phyloP scores from a whole-genome alignment of 2,329 filamentous ascomycete species.

The Phialophora verrucosa region DNA sequence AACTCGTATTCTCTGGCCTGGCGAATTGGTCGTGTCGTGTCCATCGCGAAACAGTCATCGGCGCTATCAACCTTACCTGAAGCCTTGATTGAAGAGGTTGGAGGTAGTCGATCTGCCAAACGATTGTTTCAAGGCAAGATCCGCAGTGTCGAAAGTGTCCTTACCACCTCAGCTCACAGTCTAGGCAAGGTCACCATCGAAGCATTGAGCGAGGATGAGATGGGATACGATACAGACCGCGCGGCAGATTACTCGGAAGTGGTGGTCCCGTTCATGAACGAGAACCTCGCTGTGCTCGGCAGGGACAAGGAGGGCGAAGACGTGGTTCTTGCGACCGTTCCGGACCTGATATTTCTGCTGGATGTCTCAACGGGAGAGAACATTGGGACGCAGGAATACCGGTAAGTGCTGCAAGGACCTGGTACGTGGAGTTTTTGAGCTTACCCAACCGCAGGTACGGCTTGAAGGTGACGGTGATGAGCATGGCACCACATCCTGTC shows the following conservation, averaged over 20 bases:
- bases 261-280: conserved; percentile 74
- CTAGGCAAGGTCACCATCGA: conserved; percentile 64
- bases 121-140: conserved; percentile 70
- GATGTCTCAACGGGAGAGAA: conserved; percentile 61
- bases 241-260: conserved; percentile 51
- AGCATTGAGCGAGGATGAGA: conserved; percentile 43
- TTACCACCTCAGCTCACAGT: conserved; percentile 63
- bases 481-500: conserved; percentile 63
- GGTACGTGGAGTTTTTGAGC: background rate
- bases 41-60: conserved; percentile 41
- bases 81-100: conserved; percentile 57
- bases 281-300: conserved; percentile 56
- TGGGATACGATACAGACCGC: conserved; percentile 42
- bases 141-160: conserved; percentile 56
- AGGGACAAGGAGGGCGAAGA: conserved; percentile 26
- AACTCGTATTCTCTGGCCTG: conserved; percentile 54
- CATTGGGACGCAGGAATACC: conserved; percentile 61
- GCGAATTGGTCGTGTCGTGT: conserved; percentile 65
- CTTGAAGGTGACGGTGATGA: conserved; percentile 56
- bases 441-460: conserved; percentile 49
- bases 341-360: conserved; percentile 62
- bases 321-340: conserved; percentile 58
- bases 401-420: conserved; percentile 9
- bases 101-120: conserved; percentile 43
- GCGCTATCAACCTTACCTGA: conserved; percentile 61